These are phyloP conservation scores for Euphorbia neoarborescens DNA, from an alignment of 441 rosid species.

Conservation along the genomic window DNA sequence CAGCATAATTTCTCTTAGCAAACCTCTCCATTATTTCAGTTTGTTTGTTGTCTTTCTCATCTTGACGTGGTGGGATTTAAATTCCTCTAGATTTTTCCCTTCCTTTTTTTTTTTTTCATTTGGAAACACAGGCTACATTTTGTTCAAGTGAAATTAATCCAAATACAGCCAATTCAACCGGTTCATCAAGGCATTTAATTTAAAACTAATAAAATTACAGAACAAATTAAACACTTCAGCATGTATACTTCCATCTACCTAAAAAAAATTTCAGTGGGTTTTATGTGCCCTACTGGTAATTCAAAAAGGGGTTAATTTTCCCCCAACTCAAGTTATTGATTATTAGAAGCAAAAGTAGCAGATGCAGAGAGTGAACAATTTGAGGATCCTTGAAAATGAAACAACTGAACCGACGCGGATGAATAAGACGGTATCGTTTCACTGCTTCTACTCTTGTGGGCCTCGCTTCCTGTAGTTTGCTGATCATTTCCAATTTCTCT, in stretches of 20 bases:
- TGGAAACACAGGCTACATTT: no score
- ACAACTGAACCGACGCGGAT: constrained; percentile 43
- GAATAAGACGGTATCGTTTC: constrained; percentile 27
- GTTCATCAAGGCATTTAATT: no score
- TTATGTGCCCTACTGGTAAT: no score
- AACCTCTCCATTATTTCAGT: background rate
- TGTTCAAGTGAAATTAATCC: no score
- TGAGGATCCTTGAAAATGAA: constrained; percentile 40
- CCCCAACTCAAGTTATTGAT: constrained; percentile 15
- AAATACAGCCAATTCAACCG: no score
- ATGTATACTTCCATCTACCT: no score
- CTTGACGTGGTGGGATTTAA: constrained; percentile 45
- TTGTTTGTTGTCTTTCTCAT: background rate
- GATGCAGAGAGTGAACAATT: constrained; percentile 41
- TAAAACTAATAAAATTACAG: no score
- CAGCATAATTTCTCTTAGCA: no score
- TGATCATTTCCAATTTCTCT: constrained; percentile 47
- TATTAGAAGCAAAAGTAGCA: constrained; percentile 22
- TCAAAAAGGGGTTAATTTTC: background rate
- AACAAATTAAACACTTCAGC: no score
- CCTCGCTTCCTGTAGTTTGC: constrained; percentile 23
- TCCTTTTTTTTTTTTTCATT: no score
- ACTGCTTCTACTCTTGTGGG: constrained; percentile 31
- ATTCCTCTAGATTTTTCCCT: constrained; percentile 11
- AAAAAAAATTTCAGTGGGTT: no score